Percentiles rank a stretch among this genome's conserved stretches.
phyloP scores from a whole-genome alignment of 129 eudicot genomes.

The Helichrysum umbraculigerum region DNA sequence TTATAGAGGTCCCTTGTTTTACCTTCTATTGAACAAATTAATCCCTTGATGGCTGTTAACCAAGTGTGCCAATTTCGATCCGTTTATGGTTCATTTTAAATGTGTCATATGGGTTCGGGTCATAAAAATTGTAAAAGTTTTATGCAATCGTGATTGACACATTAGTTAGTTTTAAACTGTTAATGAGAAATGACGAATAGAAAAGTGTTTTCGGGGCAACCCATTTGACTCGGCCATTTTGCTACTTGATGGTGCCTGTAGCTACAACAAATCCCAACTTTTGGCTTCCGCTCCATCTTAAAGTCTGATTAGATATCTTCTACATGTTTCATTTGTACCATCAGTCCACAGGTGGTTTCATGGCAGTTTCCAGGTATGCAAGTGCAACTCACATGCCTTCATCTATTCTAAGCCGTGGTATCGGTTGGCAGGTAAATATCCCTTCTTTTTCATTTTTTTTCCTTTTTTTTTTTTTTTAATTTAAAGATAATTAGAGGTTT shows the following conservation, averaged over 20 bases:
- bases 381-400: slow-evolving; percentile 79
- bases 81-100: background rate
- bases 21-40: background rate
- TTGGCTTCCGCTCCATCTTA: background rate
- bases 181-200: background rate
- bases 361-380: slow-evolving; percentile 74
- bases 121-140: background rate
- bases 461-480: too few species aligned
- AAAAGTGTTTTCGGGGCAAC: background rate
- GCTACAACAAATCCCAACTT: slow-evolving; percentile 1
- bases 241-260: background rate
- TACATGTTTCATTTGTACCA: slow-evolving; percentile 20
- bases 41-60: background rate
- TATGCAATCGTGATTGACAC: background rate
- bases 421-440: slow-evolving; percentile 71
- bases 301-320: slow-evolving; percentile 6
- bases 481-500: background rate
- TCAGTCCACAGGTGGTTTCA: slow-evolving; percentile 72
- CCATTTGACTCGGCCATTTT: background rate
- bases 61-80: background rate
- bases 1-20: slow-evolving; percentile 49
- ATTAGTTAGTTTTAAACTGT: background rate
- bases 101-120: background rate
- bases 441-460: background rate
- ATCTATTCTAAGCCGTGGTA: slow-evolving; percentile 69